Evolutionary conservation across 2,329 filamentous ascomycete genomes (phyloP).

Genomic region (Dactylellina haptotyla): DNA sequence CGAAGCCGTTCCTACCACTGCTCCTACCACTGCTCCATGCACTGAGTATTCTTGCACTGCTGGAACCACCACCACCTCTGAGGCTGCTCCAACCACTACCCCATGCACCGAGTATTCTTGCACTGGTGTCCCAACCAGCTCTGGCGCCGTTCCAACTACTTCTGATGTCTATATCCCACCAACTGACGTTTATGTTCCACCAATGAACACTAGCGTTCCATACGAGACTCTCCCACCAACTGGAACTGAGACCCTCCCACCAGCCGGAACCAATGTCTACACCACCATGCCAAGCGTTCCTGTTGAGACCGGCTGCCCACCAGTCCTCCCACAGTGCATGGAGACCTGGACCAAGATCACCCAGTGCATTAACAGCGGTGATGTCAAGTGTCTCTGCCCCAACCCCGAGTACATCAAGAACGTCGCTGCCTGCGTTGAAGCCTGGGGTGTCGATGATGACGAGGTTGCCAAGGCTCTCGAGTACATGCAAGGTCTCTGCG

Average conservation of each 20-base stretch:
- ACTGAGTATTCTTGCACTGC: too few species aligned
- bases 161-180: slow-evolving; percentile 29
- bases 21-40: not conserved
- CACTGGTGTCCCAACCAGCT: slow-evolving; percentile 21
- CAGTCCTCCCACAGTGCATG: slow-evolving; percentile 84
- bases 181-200: slow-evolving; percentile 34
- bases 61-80: not conserved
- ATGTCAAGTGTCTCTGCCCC: slow-evolving; percentile 87
- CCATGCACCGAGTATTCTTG: slow-evolving; percentile 20
- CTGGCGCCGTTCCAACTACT: slow-evolving; percentile 9
- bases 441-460: slow-evolving; percentile 74
- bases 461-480: slow-evolving; percentile 76
- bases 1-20: slow-evolving; percentile 7
- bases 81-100: slow-evolving; percentile 27
- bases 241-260: slow-evolving; percentile 59
- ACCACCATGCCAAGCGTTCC: slow-evolving; percentile 57
- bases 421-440: slow-evolving; percentile 82
- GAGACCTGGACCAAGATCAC: slow-evolving; percentile 85
- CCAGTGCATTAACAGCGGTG: slow-evolving; percentile 83
- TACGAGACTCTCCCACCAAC: slow-evolving; percentile 32
- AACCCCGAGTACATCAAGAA: slow-evolving; percentile 77
- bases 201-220: slow-evolving; percentile 35
- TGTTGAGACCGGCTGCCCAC: slow-evolving; percentile 66
- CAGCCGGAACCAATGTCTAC: slow-evolving; percentile 65
- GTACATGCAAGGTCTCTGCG: slow-evolving; percentile 94